Base-by-base conservation (phyloP, 2,329 filamentous ascomycete species). In the Metarhizium brunneum region DNA sequence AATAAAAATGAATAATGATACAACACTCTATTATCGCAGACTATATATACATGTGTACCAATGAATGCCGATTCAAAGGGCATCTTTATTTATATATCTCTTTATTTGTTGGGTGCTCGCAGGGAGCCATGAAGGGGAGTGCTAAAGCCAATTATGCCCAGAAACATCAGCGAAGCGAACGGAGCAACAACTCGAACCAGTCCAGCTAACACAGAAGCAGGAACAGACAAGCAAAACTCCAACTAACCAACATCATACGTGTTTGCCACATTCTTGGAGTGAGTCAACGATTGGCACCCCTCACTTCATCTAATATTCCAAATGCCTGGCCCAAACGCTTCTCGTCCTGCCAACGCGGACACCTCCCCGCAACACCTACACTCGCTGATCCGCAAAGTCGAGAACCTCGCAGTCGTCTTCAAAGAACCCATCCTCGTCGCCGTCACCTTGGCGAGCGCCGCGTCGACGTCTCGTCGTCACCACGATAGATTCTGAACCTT, bases 371-470 rank as follows among this genome's bases (percentile, higher is more conserved):
- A 30, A 18, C 45, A 48, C 18, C 77, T 68, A 86, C 36, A 85
- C 83, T 67, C 83, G 74, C 71, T 86, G 83, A 64, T 84, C 83
- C 29, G 90, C 88, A 79, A 94, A 95, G 72, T 95, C 90, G 59
- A 95, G 79, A 56, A 96, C 88, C 68, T 95, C 90, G 62, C 89
- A 94, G 66, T 95, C 91, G 67, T 96, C 90, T 71, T 96, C 91
- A 64, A 95, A 95, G 70, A 95, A 95, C 2, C 87, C 87, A 55
- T 86, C 84, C 56, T 89, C 87, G 48, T 85, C 84, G 43, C 70
- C 67, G 35, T 75, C 74, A 16, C 72, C 69, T 42, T 72, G 68
- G 53, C 79, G 76, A 52, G 75, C 77, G 43, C 76, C 74, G 45
- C 79, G 82, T 57, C 88, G 82, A 53, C 88, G 79, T 58, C 90